Base-by-base conservation (phyloP, 1,284 basidiomycete genomes). In the Ustilago nuda region DNA sequence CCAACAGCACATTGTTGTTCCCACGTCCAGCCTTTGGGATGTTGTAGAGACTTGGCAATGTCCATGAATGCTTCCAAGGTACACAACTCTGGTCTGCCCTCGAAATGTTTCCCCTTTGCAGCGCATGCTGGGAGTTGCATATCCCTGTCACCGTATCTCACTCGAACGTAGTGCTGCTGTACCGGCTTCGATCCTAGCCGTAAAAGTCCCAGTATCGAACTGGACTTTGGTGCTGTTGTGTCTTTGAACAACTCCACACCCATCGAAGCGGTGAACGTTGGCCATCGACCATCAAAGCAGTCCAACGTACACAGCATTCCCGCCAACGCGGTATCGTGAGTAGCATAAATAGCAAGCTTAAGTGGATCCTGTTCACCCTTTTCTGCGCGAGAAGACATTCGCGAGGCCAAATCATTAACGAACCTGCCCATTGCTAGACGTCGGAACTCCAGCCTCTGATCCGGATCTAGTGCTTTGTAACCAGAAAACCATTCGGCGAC, bases 401-500 rank as follows among this genome's bases (percentile, higher is more conserved):
- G 92, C 32, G 83, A 83, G 13, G 89, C 86, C 50, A 93, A 82
- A 56, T 92, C 91, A 8, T 88, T 87, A 17, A 94, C 88, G 9
- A 94, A 88, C 3, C 89, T 89, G 6, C 92, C 93, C 91, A 93
- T 91, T 1, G 91, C 92, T 12, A 94, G 87, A 46, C 91, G 88
- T 4, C 92, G 89, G 65, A 92, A 92, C 87, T 93, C 92, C 77
- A 91, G 89, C 51, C 66, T 66, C 53, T 71, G 60, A n/a, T 73
- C 69, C 1, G 63, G 62, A 39, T 82, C 79, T 1, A 53, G 48
- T 4, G 61, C 67, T 4, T 71, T 72, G 87, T 80, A 86, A 86
- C 92, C 90, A 86, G 90, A 88, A 84, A 93, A 94, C 92, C 92
- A 94, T 86, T 94, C 92, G 55, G 88, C 89, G 33, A 92, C 89